Evolutionary conservation across 2,329 filamentous ascomycete species (phyloP).

Genomic region (Trichoderma pleuroti): DNA sequence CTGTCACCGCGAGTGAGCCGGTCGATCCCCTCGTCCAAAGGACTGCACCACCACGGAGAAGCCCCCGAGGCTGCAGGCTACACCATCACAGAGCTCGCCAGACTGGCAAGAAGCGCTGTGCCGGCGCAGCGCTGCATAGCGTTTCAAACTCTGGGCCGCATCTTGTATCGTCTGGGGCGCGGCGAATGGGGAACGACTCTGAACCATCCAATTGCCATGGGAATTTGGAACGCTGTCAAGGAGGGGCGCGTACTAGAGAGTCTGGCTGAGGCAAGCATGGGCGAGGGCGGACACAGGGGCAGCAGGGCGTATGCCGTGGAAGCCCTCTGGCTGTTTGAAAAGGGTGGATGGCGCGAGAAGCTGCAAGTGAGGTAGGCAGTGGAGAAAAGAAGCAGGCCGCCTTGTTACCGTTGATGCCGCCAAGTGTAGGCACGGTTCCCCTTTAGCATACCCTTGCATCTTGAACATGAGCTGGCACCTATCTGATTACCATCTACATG

Average conservation of each 20-base stretch:
- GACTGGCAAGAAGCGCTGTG: constrained; percentile 75
- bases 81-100: constrained; percentile 80
- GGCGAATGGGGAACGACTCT: constrained; percentile 62
- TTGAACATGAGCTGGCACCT: neutral
- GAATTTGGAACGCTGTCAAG: constrained; percentile 78
- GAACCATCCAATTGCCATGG: constrained; percentile 63
- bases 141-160: constrained; percentile 82
- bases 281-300: constrained; percentile 68
- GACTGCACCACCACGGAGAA: constrained; percentile 89
- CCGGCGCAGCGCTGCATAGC: constrained; percentile 86
- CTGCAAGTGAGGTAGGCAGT: constrained; percentile 50
- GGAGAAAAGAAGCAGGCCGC: neutral
- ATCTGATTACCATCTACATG: too few relatives aligned
- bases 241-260: constrained; percentile 73
- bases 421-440: neutral
- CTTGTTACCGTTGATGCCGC: neutral
- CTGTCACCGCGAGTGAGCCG: constrained; percentile 74
- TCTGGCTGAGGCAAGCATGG: constrained; percentile 71
- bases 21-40: constrained; percentile 69
- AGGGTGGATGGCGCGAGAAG: constrained; percentile 66
- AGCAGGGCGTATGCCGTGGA: constrained; percentile 83
- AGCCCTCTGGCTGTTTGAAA: constrained; percentile 78
- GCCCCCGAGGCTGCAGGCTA: constrained; percentile 94
- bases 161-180: constrained; percentile 77
- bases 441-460: neutral